Percentiles rank a stretch among this genome's conserved stretches.
Conservation (phyloP, 257 asterid genomes). For the Fraxinus quadrangulata region DNA sequence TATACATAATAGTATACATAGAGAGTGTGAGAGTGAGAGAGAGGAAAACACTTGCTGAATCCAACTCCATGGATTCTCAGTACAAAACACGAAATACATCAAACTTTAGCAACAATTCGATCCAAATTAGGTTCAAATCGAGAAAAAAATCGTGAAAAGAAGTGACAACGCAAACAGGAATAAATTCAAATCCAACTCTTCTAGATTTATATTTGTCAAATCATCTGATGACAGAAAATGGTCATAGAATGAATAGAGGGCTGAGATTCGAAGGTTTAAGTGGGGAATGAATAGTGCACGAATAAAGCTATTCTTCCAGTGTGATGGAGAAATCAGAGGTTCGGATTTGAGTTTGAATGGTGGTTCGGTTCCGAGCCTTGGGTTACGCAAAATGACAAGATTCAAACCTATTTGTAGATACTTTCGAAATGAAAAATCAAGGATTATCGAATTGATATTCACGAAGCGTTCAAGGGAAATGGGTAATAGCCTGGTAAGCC, state of each 20-base stretch:
- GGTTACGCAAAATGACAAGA: conserved; percentile 50
- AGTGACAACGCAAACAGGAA: background rate
- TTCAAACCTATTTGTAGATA: conserved; percentile 53
- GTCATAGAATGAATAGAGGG: conserved; percentile 15
- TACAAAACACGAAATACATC: conserved; percentile 12
- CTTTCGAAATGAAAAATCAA: background rate
- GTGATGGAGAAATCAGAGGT: conserved; percentile 20
- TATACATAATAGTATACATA: background rate
- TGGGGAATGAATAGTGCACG: background rate
- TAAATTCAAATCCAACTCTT: background rate
- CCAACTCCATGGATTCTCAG: conserved; percentile 19
- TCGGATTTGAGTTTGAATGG: background rate
- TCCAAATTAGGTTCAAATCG: background rate
- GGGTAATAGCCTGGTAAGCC: no score
- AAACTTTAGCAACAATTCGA: background rate
- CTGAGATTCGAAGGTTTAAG: conserved; percentile 12
- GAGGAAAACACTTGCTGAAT: conserved; percentile 4
- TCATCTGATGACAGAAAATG: conserved; percentile 22
- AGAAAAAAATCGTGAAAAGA: background rate
- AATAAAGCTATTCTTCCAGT: no score
- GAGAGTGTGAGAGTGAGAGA: background rate
- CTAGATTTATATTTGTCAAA: conserved; percentile 4
- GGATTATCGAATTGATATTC: no score
- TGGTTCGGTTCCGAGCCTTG: conserved; percentile 41
- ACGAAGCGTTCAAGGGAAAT: no score